Evolutionary conservation across 192 early-diverging fungal genomes (phyloP), one percentile per base, ranked within the genome.

Genomic region (Phycomyces nitens): DNA sequence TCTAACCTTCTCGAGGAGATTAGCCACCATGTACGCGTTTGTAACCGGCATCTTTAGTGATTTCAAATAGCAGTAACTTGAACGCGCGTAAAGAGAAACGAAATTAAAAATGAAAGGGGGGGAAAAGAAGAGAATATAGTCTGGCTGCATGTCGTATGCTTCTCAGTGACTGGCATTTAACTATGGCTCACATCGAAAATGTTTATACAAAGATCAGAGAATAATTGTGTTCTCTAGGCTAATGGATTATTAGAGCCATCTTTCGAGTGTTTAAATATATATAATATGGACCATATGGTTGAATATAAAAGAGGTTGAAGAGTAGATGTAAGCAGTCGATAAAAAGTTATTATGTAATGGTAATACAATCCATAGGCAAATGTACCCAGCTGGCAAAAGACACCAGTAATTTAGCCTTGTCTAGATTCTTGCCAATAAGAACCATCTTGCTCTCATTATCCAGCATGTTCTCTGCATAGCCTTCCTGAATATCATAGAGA

Each of bases 1-100:
- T 57, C 6, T 15, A 78, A 90, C 88, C 86, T 88, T 90, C 63
- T 90, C 88, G 69, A 90, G 65, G 34, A 90, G 72, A 53, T 72
- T 79, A 53, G 84, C 85, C 52, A 90, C 79, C 76, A 88, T 64
- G 66, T 90, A 90, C 52, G 84, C 74, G 55, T 71, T 79, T 63
- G 77, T 76, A 60, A 65, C 79, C 34, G 80, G 59, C 74, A 77
- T 78, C 34, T 29, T 67, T n/a, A 18, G 20, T 26, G 18, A 12
- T 39, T 14, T 40, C 21, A 60, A 14, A 23, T 21, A 27, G 41
- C 11, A 34, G 41, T 47, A 47, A 47, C 3, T 18, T 47, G 18
- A 11, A 47, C 44, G 34, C 23, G 49, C 2, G 60, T 52, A 7
- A 29, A 40, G 51, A 1, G 34, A 53, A 62, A 29, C 20, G 34